These are phyloP conservation scores for Marasmius oreades DNA, from an alignment of 1,284 basidiomycete genomes.

Conservation along the genomic window DNA sequence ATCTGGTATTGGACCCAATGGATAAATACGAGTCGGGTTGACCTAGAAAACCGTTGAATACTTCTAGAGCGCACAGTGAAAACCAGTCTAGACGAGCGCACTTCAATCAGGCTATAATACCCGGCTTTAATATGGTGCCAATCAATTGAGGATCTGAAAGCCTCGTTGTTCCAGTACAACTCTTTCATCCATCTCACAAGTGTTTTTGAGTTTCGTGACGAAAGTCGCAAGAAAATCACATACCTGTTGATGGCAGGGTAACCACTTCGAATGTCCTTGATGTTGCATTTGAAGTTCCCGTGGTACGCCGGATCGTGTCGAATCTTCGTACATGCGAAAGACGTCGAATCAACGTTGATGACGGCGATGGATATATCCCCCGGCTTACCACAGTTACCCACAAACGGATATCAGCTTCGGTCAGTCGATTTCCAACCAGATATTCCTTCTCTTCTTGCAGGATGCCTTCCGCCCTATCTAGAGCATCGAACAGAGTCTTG, in stretches of 20 bases:
- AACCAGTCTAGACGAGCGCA: not conserved
- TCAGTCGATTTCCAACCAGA: constrained; percentile 78
- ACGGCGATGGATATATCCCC: no score
- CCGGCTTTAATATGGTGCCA: not conserved
- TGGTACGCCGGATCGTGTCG: constrained; percentile 84
- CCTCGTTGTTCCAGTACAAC: not conserved
- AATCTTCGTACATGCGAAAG: constrained; percentile 28
- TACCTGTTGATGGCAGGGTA: constrained; percentile 77
- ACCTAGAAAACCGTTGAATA: constrained; percentile 46
- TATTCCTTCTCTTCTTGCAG: constrained; percentile 79
- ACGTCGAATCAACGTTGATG: no score
- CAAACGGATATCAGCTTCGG: constrained; percentile 90
- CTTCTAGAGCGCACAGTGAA: not conserved
- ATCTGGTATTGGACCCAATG: constrained; percentile 68
- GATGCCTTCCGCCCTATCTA: constrained; percentile 81
- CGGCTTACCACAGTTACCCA: constrained; percentile 83
- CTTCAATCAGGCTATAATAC: not conserved
- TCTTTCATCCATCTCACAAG: constrained; percentile 45
- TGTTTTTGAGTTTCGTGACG: not conserved
- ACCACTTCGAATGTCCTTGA: constrained; percentile 71
- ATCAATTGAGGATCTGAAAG: not conserved
- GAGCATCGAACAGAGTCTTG: constrained; percentile 64
- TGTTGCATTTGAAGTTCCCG: constrained; percentile 93
- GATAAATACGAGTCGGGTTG: constrained; percentile 73
- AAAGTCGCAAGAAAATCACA: not conserved